These are phyloP conservation scores for Luffa acutangula DNA, from an alignment of 306 rosid genomes.

Conservation along the genomic window DNA sequence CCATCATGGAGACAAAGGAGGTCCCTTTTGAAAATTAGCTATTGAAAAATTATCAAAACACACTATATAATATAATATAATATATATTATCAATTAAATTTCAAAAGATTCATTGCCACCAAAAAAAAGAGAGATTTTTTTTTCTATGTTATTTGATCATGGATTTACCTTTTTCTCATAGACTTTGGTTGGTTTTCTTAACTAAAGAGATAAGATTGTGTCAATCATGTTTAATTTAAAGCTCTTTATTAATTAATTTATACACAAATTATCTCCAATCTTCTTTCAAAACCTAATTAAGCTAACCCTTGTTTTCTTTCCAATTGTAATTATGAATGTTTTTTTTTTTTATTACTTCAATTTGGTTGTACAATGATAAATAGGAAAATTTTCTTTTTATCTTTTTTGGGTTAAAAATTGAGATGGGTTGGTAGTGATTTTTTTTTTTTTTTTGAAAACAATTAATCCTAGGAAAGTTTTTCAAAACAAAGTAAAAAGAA, in stretches of 20 bases:
- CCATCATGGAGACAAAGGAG: slow-evolving; percentile 64
- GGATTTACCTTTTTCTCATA: background rate
- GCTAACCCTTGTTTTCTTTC: background rate
- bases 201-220: background rate
- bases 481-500: no score
- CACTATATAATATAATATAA: slow-evolving; percentile 21
- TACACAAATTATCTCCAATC: background rate
- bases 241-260: background rate
- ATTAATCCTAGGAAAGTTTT: no score
- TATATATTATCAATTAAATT: slow-evolving; percentile 14
- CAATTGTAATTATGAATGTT: background rate
- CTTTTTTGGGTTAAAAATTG: no score
- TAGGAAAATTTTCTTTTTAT: no score
- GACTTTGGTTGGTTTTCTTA: background rate
- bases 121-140: background rate
- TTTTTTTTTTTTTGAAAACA: no score
- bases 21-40: slow-evolving; percentile 25
- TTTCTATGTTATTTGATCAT: background rate
- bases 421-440: no score
- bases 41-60: slow-evolving; percentile 12
- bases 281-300: background rate
- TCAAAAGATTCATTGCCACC: slow-evolving; percentile 31
- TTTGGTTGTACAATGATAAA: background rate
- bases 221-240: background rate
- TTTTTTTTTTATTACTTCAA: background rate